Base-by-base conservation (phyloP, 1,139 yeast species). In the Geotrichum australiense region DNA sequence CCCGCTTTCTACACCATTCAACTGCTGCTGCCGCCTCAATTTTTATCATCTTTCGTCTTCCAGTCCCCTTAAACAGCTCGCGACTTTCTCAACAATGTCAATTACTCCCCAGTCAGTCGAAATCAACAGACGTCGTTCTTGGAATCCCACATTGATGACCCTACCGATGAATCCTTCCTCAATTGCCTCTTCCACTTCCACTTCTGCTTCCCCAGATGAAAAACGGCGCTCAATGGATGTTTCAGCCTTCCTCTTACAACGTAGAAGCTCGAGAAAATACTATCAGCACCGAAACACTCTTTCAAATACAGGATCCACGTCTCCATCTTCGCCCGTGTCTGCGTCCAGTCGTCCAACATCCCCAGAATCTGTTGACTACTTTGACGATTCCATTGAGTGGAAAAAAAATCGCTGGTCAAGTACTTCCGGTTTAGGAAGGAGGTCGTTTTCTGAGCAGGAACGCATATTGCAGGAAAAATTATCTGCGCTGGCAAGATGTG, bases 401-500 rank as follows among this genome's bases (percentile, higher is more conserved):
- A 26, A 26, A n/a, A 26, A 26, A 11, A 19, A 37, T 5, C 16
- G 40, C 10, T 39, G 38, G 32, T 39, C 42, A 3, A n/a, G 37
- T 8, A 23, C 37, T 18, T 31, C 41, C 11, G 22, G 25, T 11
- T 18, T n/a, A 7, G 10, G 24, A 12, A 39, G 38, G 11, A 14
- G 34, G 19, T 35, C 38, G 12, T n/a, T 33, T 19, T 33, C 46
- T 7, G 46, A 43, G 15, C 46, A 59, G 43, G 63, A 59, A 28
- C 50, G 51, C n/a, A 34, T 45, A 19, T 45, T 61, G 11, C 63
- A 59, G 42, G 58, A 51, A 21, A 54, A 53, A 41, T 50, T 61
- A 3, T 55, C 53, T 33, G 50, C 48, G 42, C 49, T 61, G 23
- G 65, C 65, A 7, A 52, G 64, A 11, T 40, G 54, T 2, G 61